phyloP scores from a whole-genome alignment of 768 basidiomycete genomes.

The Russula compacta region DNA sequence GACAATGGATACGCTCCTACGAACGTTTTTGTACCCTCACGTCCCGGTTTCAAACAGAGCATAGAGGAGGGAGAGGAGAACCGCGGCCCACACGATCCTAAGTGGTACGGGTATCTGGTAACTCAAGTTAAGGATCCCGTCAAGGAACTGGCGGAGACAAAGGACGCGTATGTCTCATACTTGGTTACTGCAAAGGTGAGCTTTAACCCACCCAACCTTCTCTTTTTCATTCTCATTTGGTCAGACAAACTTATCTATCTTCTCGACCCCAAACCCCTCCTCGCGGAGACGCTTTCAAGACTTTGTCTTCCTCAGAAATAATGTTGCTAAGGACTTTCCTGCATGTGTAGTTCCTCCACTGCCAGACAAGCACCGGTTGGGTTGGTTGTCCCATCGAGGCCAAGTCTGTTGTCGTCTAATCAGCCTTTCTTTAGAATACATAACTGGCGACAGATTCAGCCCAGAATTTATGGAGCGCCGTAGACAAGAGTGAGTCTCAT shows the following conservation, averaged over 20 bases:
- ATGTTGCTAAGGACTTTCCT: slow-evolving; percentile 85
- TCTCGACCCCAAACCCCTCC: slow-evolving; percentile 63
- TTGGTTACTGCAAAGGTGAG: slow-evolving; percentile 79
- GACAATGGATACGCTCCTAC: slow-evolving; percentile 41
- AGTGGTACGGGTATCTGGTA: slow-evolving; percentile 84
- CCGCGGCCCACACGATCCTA: slow-evolving; percentile 65
- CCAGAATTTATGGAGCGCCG: slow-evolving; percentile 95
- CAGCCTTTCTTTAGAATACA: slow-evolving; percentile 57
- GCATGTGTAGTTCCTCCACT: slow-evolving; percentile 97
- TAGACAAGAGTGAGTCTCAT: slow-evolving; percentile 61
- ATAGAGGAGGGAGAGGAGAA: slow-evolving; percentile 60
- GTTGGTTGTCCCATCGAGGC: slow-evolving; percentile 39
- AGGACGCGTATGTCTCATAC: slow-evolving; percentile 95
- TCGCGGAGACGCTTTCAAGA: slow-evolving; percentile 91
- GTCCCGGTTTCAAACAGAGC: slow-evolving; percentile 78
- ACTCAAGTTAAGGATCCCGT: slow-evolving; percentile 85
- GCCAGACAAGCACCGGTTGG: slow-evolving; percentile 93
- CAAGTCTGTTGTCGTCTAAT: background rate
- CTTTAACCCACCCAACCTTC: slow-evolving; percentile 4
- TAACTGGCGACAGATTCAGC: slow-evolving; percentile 96
- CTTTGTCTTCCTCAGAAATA: slow-evolving; percentile 87
- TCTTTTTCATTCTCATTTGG: background rate
- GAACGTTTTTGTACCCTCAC: slow-evolving; percentile 33
- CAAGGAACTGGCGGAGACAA: slow-evolving; percentile 93
- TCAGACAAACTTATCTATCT: slow-evolving; percentile 87